Base-by-base conservation (phyloP, 352 stramenopile species). In the Aphanomyces invadans region DNA sequence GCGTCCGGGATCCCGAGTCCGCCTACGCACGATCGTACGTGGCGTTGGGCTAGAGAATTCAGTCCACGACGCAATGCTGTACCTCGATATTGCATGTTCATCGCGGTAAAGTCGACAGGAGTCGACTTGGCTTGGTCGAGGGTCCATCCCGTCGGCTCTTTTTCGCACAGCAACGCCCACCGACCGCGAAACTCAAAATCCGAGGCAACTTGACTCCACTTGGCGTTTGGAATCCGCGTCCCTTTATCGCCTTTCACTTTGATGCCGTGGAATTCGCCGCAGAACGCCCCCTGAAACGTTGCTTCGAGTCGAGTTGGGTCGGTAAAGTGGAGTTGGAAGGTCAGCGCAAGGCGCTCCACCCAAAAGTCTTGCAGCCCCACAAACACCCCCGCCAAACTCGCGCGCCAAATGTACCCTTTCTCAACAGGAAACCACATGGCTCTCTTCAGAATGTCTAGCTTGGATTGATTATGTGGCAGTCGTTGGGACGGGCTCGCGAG, bases 321-420 rank as follows among this genome's bases (percentile, higher is more conserved):
- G 49, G 10, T 4, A 29, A 29, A 33, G 49, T 28, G 21, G n/a
- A 57, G 71, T 15, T 73, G 80, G 56, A 82, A 90, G 1, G 74
- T 77, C 45, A 76, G 74, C 45, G 74, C 72, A n/a, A 92, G 77
- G 12, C 69, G 76, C 63, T 92, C 81, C 19, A 92, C 68, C 17
- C 78, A 78, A 60, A 92, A 89, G 31, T 89, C 79, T 1, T 80
- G 78, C 12, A 90, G 69, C 0, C 83, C 81, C 68, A 89, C 89
- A 64, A 88, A 92, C 29, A 92, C 87, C 10, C 83, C 83, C 39
- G 87, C 80, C 23, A 89, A 81, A 49, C 81, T 92, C 59, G 88
- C 88, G 26, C 83, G 81, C 33, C 90, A 70, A 1, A 82, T 81
- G 70, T 92, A 92, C 49, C 81, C 65, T 60, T 87, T 90, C 59